Conservation (phyloP, 345 rosid species). For the Camelina hispida region DNA sequence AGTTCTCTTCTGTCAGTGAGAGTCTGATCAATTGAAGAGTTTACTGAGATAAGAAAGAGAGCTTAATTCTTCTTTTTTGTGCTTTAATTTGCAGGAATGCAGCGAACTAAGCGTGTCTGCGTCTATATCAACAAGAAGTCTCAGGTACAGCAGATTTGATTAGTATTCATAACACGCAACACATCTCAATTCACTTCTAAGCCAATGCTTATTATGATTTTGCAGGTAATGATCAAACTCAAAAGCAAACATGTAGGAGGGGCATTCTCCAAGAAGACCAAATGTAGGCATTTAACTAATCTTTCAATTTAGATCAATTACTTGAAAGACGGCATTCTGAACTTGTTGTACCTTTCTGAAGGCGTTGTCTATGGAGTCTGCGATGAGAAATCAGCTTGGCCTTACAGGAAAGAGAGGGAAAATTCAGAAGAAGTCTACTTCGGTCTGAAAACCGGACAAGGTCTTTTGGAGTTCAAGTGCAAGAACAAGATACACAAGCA, state of each 20-base stretch:
- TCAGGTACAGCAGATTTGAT: slow-evolving; percentile 41
- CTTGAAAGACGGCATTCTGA: slow-evolving; percentile 26
- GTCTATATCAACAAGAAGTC: slow-evolving; percentile 45
- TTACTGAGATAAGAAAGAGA: slow-evolving; percentile 24
- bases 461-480: slow-evolving; percentile 95
- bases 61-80: slow-evolving; percentile 25
- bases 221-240: slow-evolving; percentile 49
- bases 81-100: slow-evolving; percentile 38
- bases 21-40: neutral
- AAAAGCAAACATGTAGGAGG: slow-evolving; percentile 52
- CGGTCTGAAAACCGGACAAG: slow-evolving; percentile 90
- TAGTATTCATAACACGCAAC: slow-evolving; percentile 18
- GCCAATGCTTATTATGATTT: slow-evolving; percentile 27
- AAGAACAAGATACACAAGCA: slow-evolving; percentile 80
- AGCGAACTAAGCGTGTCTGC: slow-evolving; percentile 42
- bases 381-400: slow-evolving; percentile 87
- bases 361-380: slow-evolving; percentile 85
- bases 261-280: slow-evolving; percentile 47
- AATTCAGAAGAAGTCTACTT: slow-evolving; percentile 74
- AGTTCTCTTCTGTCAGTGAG: slow-evolving; percentile 25
- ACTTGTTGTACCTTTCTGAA: slow-evolving; percentile 34
- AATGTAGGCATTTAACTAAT: slow-evolving; percentile 35
- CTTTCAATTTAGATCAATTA: slow-evolving; percentile 13
- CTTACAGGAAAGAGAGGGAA: slow-evolving; percentile 81
- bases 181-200: slow-evolving; percentile 20